Percentiles rank a stretch among this genome's conserved stretches.
Evolutionary conservation across 495 filamentous ascomycete species (phyloP).

Genomic region (Podospora fimiseda): DNA sequence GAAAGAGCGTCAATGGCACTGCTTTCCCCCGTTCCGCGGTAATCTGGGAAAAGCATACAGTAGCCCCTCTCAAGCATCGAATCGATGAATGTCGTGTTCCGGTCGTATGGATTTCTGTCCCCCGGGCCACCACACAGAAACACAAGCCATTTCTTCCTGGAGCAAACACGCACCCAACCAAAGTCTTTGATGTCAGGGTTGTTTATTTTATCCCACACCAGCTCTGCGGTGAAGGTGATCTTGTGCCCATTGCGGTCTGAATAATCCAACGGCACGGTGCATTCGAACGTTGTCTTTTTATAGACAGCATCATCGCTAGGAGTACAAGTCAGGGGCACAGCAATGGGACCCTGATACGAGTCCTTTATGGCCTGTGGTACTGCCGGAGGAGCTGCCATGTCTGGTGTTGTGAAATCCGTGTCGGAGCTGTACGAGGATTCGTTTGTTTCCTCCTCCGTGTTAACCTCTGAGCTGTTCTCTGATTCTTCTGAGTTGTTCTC

Average conservation of each 20-base stretch:
- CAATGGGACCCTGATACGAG: not conserved
- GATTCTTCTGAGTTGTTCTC: no score
- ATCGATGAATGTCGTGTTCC: conserved; percentile 52
- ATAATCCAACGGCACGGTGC: conserved; percentile 19
- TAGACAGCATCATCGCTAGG: not conserved
- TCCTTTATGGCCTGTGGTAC: not conserved
- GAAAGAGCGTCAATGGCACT: conserved; percentile 57
- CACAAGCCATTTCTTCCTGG: conserved; percentile 18
- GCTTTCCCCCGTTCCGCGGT: conserved; percentile 80
- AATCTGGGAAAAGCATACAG: conserved; percentile 73
- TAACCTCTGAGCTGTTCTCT: no score
- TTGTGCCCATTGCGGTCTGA: not conserved
- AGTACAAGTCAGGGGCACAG: not conserved
- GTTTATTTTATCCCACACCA: no score
- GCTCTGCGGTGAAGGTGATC: conserved; percentile 11
- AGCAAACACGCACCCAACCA: no score
- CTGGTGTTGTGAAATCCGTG: not conserved
- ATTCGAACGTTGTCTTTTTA: conserved; percentile 2
- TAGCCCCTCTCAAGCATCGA: conserved; percentile 68
- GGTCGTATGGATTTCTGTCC: conserved; percentile 57
- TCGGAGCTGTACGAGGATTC: not conserved
- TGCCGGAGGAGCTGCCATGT: not conserved
- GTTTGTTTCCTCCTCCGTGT: not conserved
- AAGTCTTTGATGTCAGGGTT: no score
- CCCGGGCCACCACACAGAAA: conserved; percentile 68